These are phyloP conservation scores for Meredithiella fracta DNA, from an alignment of 2,329 filamentous ascomycete genomes.

Conservation along the genomic window DNA sequence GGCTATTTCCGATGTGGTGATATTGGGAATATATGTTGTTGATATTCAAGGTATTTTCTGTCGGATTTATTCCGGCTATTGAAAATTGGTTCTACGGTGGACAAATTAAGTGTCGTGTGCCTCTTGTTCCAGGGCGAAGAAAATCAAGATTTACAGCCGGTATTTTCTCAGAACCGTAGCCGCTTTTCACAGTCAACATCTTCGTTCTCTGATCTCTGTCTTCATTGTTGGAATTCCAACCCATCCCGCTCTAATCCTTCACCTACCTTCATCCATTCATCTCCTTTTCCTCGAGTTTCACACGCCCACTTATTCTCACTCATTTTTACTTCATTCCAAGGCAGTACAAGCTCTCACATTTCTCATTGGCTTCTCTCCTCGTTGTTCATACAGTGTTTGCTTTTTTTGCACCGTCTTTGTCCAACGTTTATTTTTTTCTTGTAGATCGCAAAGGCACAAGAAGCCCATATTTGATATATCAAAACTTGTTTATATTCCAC, in stretches of 20 bases:
- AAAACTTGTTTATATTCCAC: too few species aligned
- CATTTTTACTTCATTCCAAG: too few species aligned
- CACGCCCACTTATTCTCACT: too few species aligned
- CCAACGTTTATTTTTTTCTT: too few species aligned
- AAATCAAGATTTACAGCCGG: too few species aligned
- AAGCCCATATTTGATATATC: too few species aligned
- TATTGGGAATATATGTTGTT: neutral
- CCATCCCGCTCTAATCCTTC: neutral
- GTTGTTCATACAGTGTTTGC: neutral
- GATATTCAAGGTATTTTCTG: neutral
- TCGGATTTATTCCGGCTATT: neutral
- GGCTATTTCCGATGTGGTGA: neutral
- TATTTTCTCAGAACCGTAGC: neutral
- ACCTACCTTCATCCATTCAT: neutral
- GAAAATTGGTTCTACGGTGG: too few species aligned
- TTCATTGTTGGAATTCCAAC: neutral
- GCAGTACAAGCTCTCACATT: too few species aligned
- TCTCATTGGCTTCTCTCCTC: neutral
- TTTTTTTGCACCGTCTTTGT: neutral
- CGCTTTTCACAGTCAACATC: neutral
- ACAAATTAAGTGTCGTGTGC: too few species aligned
- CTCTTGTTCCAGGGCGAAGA: too few species aligned
- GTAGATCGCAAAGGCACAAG: too few species aligned
- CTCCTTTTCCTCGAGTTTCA: neutral
- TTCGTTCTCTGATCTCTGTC: too few species aligned